phyloP scores from a whole-genome alignment of 2,329 filamentous ascomycete genomes.

The Xylogone sp. region DNA sequence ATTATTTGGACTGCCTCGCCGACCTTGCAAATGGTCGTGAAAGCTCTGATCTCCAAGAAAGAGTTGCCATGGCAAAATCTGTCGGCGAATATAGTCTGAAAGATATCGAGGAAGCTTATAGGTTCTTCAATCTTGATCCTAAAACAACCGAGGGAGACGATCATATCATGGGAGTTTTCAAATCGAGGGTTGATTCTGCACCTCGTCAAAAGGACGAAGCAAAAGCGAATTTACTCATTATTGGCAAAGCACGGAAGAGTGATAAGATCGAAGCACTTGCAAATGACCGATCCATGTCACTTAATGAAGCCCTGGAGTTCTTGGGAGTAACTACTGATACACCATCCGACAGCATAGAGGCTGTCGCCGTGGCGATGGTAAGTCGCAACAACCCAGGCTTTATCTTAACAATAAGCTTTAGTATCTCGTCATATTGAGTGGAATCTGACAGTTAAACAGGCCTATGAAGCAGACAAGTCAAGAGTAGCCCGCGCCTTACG shows the following conservation, averaged over 20 bases:
- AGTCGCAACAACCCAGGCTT: slow-evolving; percentile 4
- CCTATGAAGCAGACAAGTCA: slow-evolving; percentile 23
- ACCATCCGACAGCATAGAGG: slow-evolving; percentile 27
- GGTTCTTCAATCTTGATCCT: slow-evolving; percentile 50
- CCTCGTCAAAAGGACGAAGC: slow-evolving; percentile 50
- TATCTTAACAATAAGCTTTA: neutral
- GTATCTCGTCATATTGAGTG: neutral
- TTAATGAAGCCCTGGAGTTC: slow-evolving; percentile 60
- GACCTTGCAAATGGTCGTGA: slow-evolving; percentile 46
- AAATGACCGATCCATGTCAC: slow-evolving; percentile 52
- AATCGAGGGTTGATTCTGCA: slow-evolving; percentile 52
- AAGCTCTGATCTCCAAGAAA: slow-evolving; percentile 53
- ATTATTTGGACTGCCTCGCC: slow-evolving; percentile 64
- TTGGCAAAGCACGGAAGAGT: slow-evolving; percentile 56
- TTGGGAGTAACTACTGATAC: slow-evolving; percentile 39
- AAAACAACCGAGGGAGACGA: slow-evolving; percentile 48
- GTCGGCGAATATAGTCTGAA: slow-evolving; percentile 52
- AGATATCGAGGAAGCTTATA: slow-evolving; percentile 55
- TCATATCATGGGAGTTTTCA: slow-evolving; percentile 58
- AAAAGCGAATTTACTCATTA: slow-evolving; percentile 52
- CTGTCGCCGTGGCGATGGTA: slow-evolving; percentile 26
- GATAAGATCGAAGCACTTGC: slow-evolving; percentile 54
- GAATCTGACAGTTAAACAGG: slow-evolving; percentile 12
- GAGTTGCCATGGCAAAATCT: slow-evolving; percentile 54
- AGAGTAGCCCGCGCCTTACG: slow-evolving; percentile 25